phyloP scores from a whole-genome alignment of 192 early-diverging fungal species.

The Gonapodya prolifera region DNA sequence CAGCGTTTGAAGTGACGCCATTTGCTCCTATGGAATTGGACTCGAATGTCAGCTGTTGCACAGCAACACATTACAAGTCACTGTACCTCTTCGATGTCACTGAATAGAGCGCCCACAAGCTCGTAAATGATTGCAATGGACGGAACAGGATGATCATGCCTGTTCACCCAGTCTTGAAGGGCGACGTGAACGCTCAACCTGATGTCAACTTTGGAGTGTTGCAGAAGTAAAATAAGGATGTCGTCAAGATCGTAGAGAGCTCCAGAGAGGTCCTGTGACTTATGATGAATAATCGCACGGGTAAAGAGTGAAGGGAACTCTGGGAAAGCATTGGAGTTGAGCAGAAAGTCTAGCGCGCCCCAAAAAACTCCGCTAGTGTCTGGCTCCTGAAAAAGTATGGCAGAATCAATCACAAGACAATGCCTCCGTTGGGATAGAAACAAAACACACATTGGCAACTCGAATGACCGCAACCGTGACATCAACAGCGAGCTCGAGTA shows the following conservation, averaged over 20 bases:
- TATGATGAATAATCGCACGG: neutral
- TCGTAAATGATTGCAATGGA: too few species aligned
- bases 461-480: neutral
- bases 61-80: too few species aligned
- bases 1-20: too few species aligned
- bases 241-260: neutral
- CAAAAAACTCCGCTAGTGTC: neutral
- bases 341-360: neutral
- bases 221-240: neutral
- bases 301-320: neutral
- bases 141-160: too few species aligned
- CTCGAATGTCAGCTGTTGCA: too few species aligned
- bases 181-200: too few species aligned
- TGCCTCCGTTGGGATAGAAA: neutral
- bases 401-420: neutral
- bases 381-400: neutral
- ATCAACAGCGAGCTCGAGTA: neutral
- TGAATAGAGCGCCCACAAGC: too few species aligned
- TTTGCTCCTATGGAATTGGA: too few species aligned
- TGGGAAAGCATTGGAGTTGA: neutral
- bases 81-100: too few species aligned
- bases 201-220: neutral
- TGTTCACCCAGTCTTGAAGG: too few species aligned
- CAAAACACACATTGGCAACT: neutral
- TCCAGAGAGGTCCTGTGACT: neutral